Evolutionary conservation across 768 basidiomycete species (phyloP).

Genomic region (Pleurotus salmoneostramineus): DNA sequence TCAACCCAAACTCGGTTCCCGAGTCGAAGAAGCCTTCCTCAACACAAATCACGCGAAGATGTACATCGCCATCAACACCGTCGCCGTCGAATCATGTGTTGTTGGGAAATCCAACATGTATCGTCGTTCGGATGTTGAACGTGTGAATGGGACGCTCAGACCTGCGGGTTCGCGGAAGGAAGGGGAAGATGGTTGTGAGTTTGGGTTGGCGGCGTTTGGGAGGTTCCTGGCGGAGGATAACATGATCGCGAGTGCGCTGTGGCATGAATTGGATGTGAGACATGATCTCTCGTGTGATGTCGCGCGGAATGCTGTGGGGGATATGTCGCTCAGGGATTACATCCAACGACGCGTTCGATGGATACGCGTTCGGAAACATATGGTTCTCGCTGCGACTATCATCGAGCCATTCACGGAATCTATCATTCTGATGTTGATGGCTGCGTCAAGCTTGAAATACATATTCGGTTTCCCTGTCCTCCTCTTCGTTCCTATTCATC

Average conservation of each 20-base stretch:
- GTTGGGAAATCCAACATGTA: slow-evolving; percentile 97
- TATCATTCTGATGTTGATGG: slow-evolving; percentile 64
- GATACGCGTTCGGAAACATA: slow-evolving; percentile 95
- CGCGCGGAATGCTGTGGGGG: slow-evolving; percentile 83
- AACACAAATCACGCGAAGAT: slow-evolving; percentile 98
- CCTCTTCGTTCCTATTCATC: slow-evolving; percentile 57
- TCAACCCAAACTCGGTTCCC: slow-evolving; percentile 69
- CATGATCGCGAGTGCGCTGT: slow-evolving; percentile 89
- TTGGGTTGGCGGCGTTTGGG: slow-evolving; percentile 77
- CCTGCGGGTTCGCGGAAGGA: slow-evolving; percentile 26
- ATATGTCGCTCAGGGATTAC: slow-evolving; percentile 83
- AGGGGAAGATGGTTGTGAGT: slow-evolving; percentile 17
- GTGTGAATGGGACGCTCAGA: slow-evolving; percentile 62
- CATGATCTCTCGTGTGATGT: slow-evolving; percentile 92
- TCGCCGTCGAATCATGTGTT: slow-evolving; percentile 91
- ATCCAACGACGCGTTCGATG: slow-evolving; percentile 88
- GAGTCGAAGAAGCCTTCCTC: slow-evolving; percentile 89
- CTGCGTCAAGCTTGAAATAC: slow-evolving; percentile 47
- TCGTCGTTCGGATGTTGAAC: slow-evolving; percentile 82
- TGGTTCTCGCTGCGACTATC: slow-evolving; percentile 84
- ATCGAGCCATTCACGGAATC: slow-evolving; percentile 93
- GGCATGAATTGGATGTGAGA: slow-evolving; percentile 87
- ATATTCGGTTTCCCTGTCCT: slow-evolving; percentile 48
- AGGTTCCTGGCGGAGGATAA: slow-evolving; percentile 96
- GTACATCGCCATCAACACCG: slow-evolving; percentile 91